Evolutionary conservation across 2,329 filamentous ascomycete species (phyloP).

Genomic region (Epichloe amarillans): DNA sequence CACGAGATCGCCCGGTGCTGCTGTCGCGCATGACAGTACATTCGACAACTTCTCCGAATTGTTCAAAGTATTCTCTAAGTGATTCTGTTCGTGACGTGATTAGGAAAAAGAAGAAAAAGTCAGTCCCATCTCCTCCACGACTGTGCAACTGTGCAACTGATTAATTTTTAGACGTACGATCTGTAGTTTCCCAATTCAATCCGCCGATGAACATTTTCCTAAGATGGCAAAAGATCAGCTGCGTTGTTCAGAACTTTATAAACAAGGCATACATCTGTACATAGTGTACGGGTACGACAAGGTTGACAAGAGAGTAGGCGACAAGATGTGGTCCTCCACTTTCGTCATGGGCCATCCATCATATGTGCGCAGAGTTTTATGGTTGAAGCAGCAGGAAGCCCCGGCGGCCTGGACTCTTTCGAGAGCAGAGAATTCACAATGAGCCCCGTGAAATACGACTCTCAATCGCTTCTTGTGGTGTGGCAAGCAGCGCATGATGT

Average conservation of each 20-base stretch:
- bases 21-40: slow-evolving; percentile 99
- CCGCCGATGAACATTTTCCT: slow-evolving; percentile 99
- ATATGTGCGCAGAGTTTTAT: background rate
- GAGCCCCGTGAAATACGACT: background rate
- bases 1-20: slow-evolving; percentile 80
- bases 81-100: slow-evolving; percentile 52
- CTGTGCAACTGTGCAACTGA: background rate
- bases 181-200: slow-evolving; percentile 97
- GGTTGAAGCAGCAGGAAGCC: background rate
- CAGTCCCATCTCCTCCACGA: background rate
- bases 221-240: slow-evolving; percentile 11
- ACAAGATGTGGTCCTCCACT: background rate
- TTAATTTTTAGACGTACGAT: slow-evolving; percentile 51
- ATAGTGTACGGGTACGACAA: background rate
- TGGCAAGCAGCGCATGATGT: background rate
- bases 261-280: background rate
- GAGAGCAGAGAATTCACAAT: background rate
- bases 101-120: slow-evolving; percentile 7
- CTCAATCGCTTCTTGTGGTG: background rate
- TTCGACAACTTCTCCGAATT: slow-evolving; percentile 93
- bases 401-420: background rate
- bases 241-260: background rate
- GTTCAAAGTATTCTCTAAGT: slow-evolving; percentile 89
- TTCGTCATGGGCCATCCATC: background rate
- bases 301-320: background rate